Percentiles rank a stretch among this genome's conserved stretches.
phyloP scores from a whole-genome alignment of 768 basidiomycete genomes.

The Auricularia sp. region DNA sequence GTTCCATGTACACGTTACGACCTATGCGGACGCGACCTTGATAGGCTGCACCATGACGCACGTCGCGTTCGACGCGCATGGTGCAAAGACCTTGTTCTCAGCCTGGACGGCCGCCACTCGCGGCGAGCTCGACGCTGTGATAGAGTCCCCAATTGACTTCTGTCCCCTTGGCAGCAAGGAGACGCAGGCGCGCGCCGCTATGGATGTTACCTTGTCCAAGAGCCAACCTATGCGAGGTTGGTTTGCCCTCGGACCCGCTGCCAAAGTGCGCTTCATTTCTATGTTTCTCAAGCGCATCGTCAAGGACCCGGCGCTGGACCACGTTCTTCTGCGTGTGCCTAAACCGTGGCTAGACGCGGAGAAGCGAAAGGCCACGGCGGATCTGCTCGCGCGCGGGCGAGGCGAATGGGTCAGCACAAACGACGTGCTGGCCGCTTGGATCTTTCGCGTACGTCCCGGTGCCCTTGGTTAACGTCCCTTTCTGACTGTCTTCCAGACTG shows the following conservation, averaged over 20 bases:
- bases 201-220: not conserved
- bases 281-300: not conserved
- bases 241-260: not conserved
- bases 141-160: not conserved
- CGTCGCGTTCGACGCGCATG: not conserved
- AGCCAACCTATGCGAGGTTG: not conserved
- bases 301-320: not conserved
- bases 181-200: not conserved
- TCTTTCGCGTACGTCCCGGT: not conserved
- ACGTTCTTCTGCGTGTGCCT: not conserved
- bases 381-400: not conserved
- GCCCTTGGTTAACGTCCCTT: not conserved
- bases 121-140: not conserved
- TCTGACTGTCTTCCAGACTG: not conserved
- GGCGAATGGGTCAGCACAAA: not conserved
- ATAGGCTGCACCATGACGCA: not conserved
- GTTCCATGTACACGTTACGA: not conserved
- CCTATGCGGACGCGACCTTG: not conserved
- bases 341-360: not conserved
- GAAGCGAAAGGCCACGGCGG: not conserved
- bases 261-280: not conserved
- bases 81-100: not conserved
- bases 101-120: not conserved
- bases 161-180: not conserved
- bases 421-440: not conserved